Evolutionary conservation across 768 basidiomycete genomes (phyloP).

Genomic region (Phlebiopsis flavidoalba): DNA sequence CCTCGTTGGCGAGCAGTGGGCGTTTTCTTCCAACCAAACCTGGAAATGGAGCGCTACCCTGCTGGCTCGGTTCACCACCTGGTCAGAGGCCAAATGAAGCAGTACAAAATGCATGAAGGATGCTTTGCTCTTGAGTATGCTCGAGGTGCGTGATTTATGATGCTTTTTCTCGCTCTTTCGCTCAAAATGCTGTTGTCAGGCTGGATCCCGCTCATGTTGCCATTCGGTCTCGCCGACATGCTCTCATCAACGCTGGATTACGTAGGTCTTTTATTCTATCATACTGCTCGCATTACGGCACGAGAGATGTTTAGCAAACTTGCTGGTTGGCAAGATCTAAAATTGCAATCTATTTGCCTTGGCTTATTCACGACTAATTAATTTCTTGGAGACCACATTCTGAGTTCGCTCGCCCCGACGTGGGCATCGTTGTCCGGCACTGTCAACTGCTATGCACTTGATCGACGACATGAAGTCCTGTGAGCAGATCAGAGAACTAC

Average conservation of each 20-base stretch:
- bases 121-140: constrained; percentile 97
- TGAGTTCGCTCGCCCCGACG: no score
- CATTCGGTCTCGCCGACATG: constrained; percentile 86
- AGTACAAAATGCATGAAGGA: constrained; percentile 97
- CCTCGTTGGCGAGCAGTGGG: constrained; percentile 91
- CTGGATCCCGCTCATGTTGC: constrained; percentile 96
- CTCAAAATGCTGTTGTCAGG: constrained; percentile 39
- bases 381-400: no score
- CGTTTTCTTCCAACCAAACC: constrained; percentile 73
- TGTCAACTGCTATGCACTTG: no score
- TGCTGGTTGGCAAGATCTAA: constrained; percentile 85
- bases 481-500: no score
- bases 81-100: constrained; percentile 80
- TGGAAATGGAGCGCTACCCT: constrained; percentile 82
- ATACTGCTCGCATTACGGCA: constrained; percentile 71
- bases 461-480: no score
- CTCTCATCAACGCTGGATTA: constrained; percentile 88
- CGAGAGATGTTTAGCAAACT: constrained; percentile 80
- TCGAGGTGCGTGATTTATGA: constrained; percentile 50
- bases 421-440: no score
- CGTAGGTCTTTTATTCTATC: constrained; percentile 72
- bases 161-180: not conserved
- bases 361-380: not conserved
- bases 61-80: constrained; percentile 85
- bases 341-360: not conserved